Evolutionary conservation across 2,329 filamentous ascomycete genomes (phyloP).

Genomic region (Rasamsonia emersonii): DNA sequence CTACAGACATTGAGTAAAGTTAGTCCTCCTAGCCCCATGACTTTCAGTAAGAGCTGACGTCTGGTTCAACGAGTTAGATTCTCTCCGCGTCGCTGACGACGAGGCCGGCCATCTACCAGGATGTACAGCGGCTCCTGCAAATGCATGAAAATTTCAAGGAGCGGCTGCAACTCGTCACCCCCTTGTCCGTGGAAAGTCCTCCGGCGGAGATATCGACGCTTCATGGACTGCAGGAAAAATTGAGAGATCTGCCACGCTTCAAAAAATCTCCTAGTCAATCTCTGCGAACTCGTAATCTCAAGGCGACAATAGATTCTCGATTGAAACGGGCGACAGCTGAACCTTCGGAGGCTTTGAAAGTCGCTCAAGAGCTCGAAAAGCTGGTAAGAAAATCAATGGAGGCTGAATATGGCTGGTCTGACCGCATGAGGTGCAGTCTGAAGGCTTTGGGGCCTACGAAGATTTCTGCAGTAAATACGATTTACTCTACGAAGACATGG

Average conservation of each 20-base stretch:
- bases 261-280: constrained; percentile 20
- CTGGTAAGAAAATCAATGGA: constrained; percentile 32
- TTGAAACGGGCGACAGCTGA: constrained; percentile 38
- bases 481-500: constrained; percentile 69
- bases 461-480: constrained; percentile 89
- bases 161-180: constrained; percentile 62
- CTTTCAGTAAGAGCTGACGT: not conserved
- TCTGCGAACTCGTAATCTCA: constrained; percentile 20
- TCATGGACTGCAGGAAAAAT: constrained; percentile 35
- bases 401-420: constrained; percentile 31
- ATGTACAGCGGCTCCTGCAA: constrained; percentile 69
- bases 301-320: constrained; percentile 18
- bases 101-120: constrained; percentile 66
- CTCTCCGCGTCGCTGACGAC: constrained; percentile 67
- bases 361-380: constrained; percentile 46
- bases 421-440: constrained; percentile 53
- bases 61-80: constrained; percentile 41
- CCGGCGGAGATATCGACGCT: constrained; percentile 14
- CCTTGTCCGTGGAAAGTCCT: constrained; percentile 44
- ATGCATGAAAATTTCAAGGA: constrained; percentile 75
- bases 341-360: constrained; percentile 44
- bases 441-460: constrained; percentile 77
- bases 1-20: constrained; percentile 81
- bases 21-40: not conserved
- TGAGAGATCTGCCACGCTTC: constrained; percentile 38